phyloP scores from a whole-genome alignment of 176 grass and related monocot species.

The Lolium perenne region DNA sequence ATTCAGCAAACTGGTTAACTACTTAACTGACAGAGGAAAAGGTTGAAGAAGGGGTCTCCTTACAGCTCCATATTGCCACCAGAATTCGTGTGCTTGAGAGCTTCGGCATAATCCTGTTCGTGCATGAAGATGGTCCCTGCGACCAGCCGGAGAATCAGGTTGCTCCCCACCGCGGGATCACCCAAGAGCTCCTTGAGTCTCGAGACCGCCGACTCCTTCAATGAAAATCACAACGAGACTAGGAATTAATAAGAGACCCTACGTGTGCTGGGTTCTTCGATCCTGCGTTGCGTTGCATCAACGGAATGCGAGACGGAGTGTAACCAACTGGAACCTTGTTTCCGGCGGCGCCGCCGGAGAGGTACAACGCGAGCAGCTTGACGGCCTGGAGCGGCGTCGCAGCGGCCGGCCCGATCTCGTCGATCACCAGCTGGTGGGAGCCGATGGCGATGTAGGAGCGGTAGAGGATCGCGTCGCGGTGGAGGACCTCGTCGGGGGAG shows the following conservation, averaged over 20 bases:
- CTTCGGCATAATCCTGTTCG: slow-evolving; percentile 61
- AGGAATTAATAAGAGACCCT: too few species aligned
- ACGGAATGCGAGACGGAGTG: not conserved
- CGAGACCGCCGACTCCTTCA: slow-evolving; percentile 59
- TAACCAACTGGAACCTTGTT: slow-evolving; percentile 49
- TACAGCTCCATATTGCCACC: slow-evolving; percentile 79
- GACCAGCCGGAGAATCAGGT: slow-evolving; percentile 53
- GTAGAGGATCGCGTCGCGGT: slow-evolving; percentile 75
- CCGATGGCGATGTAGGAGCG: slow-evolving; percentile 87
- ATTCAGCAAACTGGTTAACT: not conserved
- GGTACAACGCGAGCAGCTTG: slow-evolving; percentile 71
- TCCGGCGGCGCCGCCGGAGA: slow-evolving; percentile 42
- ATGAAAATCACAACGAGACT: too few species aligned
- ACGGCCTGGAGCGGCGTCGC: slow-evolving; percentile 84
- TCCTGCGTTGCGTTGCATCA: too few species aligned
- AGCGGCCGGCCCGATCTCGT: slow-evolving; percentile 68
- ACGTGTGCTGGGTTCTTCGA: too few species aligned
- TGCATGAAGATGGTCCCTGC: slow-evolving; percentile 71
- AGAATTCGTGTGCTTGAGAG: slow-evolving; percentile 70
- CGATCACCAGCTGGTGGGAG: slow-evolving; percentile 80
- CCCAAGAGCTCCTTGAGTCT: slow-evolving; percentile 59
- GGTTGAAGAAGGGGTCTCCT: not conserved
- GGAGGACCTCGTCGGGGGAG: slow-evolving; percentile 58
- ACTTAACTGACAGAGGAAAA: not conserved
- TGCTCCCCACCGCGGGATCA: slow-evolving; percentile 65